These are phyloP conservation scores for Penicillium freii DNA, from an alignment of 2,329 filamentous ascomycete species.

Conservation along the genomic window DNA sequence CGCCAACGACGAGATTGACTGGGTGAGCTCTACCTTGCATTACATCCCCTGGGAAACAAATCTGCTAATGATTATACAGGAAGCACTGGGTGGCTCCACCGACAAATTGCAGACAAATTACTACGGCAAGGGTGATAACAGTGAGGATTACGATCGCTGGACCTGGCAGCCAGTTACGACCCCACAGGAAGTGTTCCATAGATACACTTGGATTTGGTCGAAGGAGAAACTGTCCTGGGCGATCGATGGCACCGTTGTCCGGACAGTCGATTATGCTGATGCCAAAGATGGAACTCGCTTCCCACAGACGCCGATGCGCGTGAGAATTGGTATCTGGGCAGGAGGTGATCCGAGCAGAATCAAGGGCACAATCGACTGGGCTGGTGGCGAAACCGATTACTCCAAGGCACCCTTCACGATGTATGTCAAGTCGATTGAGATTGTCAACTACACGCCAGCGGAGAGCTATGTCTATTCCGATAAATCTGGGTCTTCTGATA, in stretches of 20 bases:
- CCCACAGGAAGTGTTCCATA: not conserved
- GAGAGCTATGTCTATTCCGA: not conserved
- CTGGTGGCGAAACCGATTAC: not conserved
- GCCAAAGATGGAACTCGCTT: not conserved
- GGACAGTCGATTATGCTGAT: not conserved
- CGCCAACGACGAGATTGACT: not conserved
- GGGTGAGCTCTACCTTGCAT: not conserved
- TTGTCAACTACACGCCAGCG: not conserved
- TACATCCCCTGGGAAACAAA: rapidly evolving
- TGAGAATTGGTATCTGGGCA: not conserved
- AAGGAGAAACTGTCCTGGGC: not conserved
- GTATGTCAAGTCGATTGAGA: not conserved
- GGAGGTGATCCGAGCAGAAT: not conserved
- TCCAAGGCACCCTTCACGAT: not conserved
- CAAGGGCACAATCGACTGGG: not conserved
- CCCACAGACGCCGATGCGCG: not conserved
- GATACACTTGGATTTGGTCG: not conserved
- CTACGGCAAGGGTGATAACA: not conserved
- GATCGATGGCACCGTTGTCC: not conserved
- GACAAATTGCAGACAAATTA: not conserved
- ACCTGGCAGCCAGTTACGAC: not conserved
- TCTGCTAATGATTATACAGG: not conserved
- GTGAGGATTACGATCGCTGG: not conserved
- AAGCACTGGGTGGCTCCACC: not conserved
- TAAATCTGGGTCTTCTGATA: not conserved